phyloP scores from a whole-genome alignment of 352 stramenopile genomes.

The Globisporangium splendens region DNA sequence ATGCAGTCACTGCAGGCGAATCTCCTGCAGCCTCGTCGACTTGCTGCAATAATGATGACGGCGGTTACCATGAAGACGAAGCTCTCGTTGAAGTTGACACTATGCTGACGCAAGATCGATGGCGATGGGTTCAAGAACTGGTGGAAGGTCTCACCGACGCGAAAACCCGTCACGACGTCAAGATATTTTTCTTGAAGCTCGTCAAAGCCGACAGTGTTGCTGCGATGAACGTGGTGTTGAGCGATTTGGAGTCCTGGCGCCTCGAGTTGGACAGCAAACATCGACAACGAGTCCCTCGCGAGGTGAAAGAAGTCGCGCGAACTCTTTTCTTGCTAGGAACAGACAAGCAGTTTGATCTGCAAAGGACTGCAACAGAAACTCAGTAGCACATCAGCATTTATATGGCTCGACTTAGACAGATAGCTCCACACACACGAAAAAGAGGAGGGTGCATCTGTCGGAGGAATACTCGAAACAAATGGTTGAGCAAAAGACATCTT shows the following conservation, averaged over 20 bases:
- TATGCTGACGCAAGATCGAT: slow-evolving; percentile 5
- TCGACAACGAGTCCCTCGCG: background rate
- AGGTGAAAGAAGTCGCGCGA: slow-evolving; percentile 1
- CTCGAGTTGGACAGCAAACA: background rate
- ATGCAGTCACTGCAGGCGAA: background rate
- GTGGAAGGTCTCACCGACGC: background rate
- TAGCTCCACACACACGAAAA: too few relatives aligned
- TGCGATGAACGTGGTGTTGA: background rate
- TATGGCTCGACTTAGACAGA: too few relatives aligned
- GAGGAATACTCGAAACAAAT: background rate
- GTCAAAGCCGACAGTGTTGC: background rate
- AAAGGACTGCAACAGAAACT: slow-evolving; percentile 1
- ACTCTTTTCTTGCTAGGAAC: slow-evolving; percentile 11
- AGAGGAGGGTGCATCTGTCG: too few relatives aligned
- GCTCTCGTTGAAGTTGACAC: slow-evolving; percentile 3
- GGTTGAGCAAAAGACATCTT: background rate
- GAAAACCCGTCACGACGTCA: background rate
- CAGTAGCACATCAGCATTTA: background rate
- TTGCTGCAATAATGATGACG: background rate
- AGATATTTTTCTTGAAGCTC: slow-evolving; percentile 4
- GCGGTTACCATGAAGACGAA: background rate
- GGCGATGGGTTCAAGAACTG: slow-evolving; percentile 8
- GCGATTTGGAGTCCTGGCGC: slow-evolving; percentile 7
- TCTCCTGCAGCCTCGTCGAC: background rate
- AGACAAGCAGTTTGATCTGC: slow-evolving; percentile 10